These are phyloP conservation scores for Leccinum rimulosum DNA, from an alignment of 768 basidiomycete genomes.

Conservation along the genomic window DNA sequence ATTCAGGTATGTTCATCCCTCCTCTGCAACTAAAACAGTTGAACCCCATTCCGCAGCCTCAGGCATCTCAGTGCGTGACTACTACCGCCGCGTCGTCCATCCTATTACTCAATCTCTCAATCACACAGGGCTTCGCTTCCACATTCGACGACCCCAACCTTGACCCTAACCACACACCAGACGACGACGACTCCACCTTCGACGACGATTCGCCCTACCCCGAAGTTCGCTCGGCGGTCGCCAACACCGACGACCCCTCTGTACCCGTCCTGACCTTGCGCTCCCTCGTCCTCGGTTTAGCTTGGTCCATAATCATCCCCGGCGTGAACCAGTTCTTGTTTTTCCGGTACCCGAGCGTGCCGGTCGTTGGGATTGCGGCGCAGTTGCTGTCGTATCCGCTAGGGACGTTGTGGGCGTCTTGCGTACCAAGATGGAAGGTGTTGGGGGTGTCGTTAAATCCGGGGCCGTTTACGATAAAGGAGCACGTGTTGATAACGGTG, in stretches of 20 bases:
- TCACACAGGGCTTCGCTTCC: background rate
- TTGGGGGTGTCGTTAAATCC: slow-evolving; percentile 68
- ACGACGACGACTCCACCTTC: slow-evolving; percentile 2
- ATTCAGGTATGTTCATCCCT: slow-evolving; percentile 14
- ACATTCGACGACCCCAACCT: slow-evolving; percentile 28
- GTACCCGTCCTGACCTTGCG: slow-evolving; percentile 64
- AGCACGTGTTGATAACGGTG: slow-evolving; percentile 67
- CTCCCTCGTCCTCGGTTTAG: slow-evolving; percentile 69
- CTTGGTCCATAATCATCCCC: slow-evolving; percentile 63
- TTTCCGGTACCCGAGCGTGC: slow-evolving; percentile 70
- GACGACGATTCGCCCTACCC: slow-evolving; percentile 72
- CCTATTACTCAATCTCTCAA: background rate
- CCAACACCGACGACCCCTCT: slow-evolving; percentile 66
- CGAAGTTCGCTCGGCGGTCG: slow-evolving; percentile 68
- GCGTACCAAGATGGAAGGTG: slow-evolving; percentile 52
- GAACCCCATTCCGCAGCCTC: slow-evolving; percentile 12
- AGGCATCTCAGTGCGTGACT: slow-evolving; percentile 15
- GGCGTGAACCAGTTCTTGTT: slow-evolving; percentile 75
- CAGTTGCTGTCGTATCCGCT: slow-evolving; percentile 71
- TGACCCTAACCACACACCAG: slow-evolving; percentile 9
- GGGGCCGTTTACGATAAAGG: slow-evolving; percentile 75
- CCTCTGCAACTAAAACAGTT: background rate
- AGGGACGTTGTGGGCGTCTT: slow-evolving; percentile 54
- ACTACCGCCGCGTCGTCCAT: background rate
- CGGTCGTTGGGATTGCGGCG: slow-evolving; percentile 62